Evolutionary conservation across 2,329 filamentous ascomycete species (phyloP).

Genomic region (Monilinia fructicola): DNA sequence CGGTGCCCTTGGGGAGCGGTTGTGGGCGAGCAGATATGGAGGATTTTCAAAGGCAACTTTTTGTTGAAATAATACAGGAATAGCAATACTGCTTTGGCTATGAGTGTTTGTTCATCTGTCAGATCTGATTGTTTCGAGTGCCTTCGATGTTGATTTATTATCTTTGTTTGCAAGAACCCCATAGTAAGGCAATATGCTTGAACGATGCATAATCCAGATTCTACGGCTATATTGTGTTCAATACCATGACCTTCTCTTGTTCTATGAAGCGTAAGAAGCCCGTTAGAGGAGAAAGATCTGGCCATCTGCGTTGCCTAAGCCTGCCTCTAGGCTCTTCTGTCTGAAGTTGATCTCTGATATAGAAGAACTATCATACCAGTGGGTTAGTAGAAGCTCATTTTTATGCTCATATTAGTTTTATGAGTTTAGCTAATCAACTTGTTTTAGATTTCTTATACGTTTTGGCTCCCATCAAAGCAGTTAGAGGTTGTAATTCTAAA

Average conservation of each 20-base stretch:
- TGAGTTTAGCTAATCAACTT: not conserved
- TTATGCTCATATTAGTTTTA: not conserved
- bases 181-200: not conserved
- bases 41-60: not conserved
- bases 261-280: not conserved
- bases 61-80: not conserved
- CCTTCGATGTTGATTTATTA: not conserved
- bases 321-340: not conserved
- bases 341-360: not conserved
- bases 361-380: not conserved
- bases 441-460: not conserved
- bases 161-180: not conserved
- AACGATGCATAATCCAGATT: not conserved
- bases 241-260: not conserved
- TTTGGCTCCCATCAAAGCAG: not conserved
- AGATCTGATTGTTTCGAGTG: not conserved
- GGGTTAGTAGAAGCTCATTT: not conserved
- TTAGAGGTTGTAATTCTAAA: not conserved
- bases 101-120: not conserved
- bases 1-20: not conserved
- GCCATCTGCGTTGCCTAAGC: not conserved
- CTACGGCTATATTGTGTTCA: not conserved
- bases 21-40: not conserved
- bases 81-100: not conserved
- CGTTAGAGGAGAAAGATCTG: not conserved